A percentile compares a stretch with the other conserved stretches of the same genome.
phyloP scores from a whole-genome alignment of 805 yeast genomes.

The Metschnikowia vanudenii region DNA sequence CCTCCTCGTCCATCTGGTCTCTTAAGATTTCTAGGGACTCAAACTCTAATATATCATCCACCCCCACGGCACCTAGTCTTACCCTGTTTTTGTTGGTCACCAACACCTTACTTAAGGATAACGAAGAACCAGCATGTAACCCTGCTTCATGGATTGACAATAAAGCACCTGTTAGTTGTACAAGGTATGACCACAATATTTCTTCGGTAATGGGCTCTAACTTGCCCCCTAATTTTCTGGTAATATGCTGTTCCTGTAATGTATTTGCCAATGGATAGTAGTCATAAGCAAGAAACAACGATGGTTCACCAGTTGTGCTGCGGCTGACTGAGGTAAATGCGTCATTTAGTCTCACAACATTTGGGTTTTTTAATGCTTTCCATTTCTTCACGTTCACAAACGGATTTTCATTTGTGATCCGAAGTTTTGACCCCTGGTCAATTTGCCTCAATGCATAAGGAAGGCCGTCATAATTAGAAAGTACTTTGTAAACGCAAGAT shows the following conservation, averaged over 20 bases:
- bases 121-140: conserved; percentile 56
- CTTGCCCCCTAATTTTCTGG: conserved; percentile 38
- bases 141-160: conserved; percentile 63
- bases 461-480: conserved; percentile 74
- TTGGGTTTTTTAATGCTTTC: conserved; percentile 54
- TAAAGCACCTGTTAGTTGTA: conserved; percentile 72
- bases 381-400: conserved; percentile 65
- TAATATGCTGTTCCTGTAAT: conserved; percentile 64
- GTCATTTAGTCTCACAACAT: conserved; percentile 67
- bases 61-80: conserved; percentile 69
- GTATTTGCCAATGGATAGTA: conserved; percentile 78
- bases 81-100: conserved; percentile 71
- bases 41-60: conserved; percentile 59
- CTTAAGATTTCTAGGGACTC: conserved; percentile 29
- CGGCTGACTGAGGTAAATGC: conserved; percentile 86
- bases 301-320: conserved; percentile 55
- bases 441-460: conserved; percentile 75
- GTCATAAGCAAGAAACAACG: conserved; percentile 78
- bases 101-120: conserved; percentile 68
- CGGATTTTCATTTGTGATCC: conserved; percentile 50
- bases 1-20: conserved; percentile 9
- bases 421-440: conserved; percentile 36
- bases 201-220: conserved; percentile 60
- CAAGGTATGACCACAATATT: conserved; percentile 69
- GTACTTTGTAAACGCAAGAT: conserved; percentile 72